These are phyloP conservation scores for Metschnikowia cubensis DNA, from an alignment of 805 yeast genomes.

Conservation along the genomic window DNA sequence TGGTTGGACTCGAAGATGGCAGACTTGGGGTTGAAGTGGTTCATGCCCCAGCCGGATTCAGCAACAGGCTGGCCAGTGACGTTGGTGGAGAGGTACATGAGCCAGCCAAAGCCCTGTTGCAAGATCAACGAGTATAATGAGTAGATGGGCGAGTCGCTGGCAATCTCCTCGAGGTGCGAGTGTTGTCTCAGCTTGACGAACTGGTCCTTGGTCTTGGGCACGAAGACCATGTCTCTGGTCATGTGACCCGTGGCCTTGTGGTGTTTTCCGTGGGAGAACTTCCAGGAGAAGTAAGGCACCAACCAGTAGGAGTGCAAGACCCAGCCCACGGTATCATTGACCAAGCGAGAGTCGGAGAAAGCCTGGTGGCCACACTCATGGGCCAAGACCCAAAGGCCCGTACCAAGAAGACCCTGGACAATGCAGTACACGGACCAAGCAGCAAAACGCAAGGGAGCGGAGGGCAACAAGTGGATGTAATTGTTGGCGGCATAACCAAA, in stretches of 20 bases:
- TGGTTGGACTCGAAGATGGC: constrained; percentile 73
- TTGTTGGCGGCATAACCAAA: constrained; percentile 53
- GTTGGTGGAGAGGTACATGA: constrained; percentile 58
- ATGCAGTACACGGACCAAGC: constrained; percentile 58
- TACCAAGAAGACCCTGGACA: constrained; percentile 61
- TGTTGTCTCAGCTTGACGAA: constrained; percentile 40
- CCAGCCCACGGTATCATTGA: constrained; percentile 83
- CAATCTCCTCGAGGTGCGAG: constrained; percentile 46
- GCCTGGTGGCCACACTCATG: constrained; percentile 94
- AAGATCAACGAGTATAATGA: constrained; percentile 52
- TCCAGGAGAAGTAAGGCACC: constrained; percentile 89
- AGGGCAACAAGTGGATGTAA: constrained; percentile 43
- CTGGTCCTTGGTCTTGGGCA: constrained; percentile 64
- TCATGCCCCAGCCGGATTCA: constrained; percentile 43
- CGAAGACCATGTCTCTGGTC: constrained; percentile 79
- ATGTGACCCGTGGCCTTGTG: constrained; percentile 88
- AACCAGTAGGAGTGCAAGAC: constrained; percentile 69
- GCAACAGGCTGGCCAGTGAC: constrained; percentile 71
- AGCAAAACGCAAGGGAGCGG: constrained; percentile 40
- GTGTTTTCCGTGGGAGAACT: constrained; percentile 78
- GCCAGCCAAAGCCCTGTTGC: constrained; percentile 82
- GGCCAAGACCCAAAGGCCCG: constrained; percentile 82
- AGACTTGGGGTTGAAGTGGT: constrained; percentile 70
- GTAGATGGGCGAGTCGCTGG: constrained; percentile 72
- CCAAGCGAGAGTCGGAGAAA: constrained; percentile 65